These are phyloP conservation scores for Boletus insuetus DNA, from an alignment of 768 basidiomycete species.

Conservation along the genomic window DNA sequence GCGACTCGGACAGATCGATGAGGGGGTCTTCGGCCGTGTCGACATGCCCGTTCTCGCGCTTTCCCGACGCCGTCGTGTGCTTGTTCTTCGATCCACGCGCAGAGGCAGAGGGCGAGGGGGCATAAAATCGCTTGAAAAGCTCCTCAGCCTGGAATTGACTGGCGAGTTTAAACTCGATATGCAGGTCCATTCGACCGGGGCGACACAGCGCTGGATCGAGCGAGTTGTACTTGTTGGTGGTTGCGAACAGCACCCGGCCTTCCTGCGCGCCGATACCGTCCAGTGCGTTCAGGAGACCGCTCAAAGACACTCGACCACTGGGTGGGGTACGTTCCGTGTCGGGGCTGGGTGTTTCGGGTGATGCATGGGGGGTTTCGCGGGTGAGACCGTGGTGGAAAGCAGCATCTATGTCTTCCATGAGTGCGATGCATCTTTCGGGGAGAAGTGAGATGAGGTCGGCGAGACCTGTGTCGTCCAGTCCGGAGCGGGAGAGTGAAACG, in stretches of 20 bases:
- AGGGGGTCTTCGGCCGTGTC: slow-evolving; percentile 1
- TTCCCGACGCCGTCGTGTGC: neutral
- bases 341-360: neutral
- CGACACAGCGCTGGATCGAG: slow-evolving; percentile 75
- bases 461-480: slow-evolving; percentile 61
- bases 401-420: slow-evolving; percentile 86
- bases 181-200: slow-evolving; percentile 78
- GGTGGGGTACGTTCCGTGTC: slow-evolving; percentile 16
- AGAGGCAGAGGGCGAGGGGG: slow-evolving; percentile 32
- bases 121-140: slow-evolving; percentile 68
- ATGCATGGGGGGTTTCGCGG: slow-evolving; percentile 23
- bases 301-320: slow-evolving; percentile 52
- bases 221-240: slow-evolving; percentile 67
- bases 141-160: slow-evolving; percentile 64
- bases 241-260: slow-evolving; percentile 78
- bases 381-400: slow-evolving; percentile 53
- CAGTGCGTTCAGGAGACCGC: slow-evolving; percentile 74
- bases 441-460: slow-evolving; percentile 57
- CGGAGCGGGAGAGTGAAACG: slow-evolving; percentile 59
- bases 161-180: slow-evolving; percentile 74
- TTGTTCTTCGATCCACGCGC: neutral
- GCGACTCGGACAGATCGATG: slow-evolving; percentile 16
- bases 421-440: slow-evolving; percentile 68
- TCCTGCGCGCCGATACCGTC: slow-evolving; percentile 80
- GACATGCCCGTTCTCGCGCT: neutral